Conservation (phyloP, 257 asterid species). For the Forsythia viridissima region DNA sequence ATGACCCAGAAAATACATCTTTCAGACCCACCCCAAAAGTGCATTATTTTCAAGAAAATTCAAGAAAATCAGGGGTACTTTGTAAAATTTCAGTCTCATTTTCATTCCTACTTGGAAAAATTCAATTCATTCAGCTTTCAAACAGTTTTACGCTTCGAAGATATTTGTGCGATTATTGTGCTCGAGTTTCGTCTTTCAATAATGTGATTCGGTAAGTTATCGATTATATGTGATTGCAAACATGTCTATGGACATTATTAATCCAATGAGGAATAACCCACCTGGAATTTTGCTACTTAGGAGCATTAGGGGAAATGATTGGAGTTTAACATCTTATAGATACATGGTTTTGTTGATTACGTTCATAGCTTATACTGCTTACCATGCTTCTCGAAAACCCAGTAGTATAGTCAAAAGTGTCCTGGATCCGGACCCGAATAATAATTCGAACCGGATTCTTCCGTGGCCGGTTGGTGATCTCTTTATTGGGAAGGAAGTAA, state of each 20-base stretch:
- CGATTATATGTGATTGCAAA: not conserved
- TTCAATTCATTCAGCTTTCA: not conserved
- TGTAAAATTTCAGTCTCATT: not conserved
- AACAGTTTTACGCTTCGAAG: not conserved
- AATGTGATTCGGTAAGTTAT: conserved; percentile 8
- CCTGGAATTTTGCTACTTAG: conserved; percentile 66
- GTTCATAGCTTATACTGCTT: conserved; percentile 73
- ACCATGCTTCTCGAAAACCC: conserved; percentile 88
- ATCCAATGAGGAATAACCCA: conserved; percentile 43
- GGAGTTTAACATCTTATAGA: conserved; percentile 60
- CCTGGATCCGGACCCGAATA: conserved; percentile 51
- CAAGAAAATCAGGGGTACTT: not conserved
- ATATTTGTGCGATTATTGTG: not conserved
- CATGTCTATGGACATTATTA: conserved; percentile 25
- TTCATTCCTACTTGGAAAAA: not conserved
- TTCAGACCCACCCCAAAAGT: not conserved
- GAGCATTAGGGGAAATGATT: conserved; percentile 65
- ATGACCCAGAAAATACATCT: not conserved
- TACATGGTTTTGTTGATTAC: conserved; percentile 70
- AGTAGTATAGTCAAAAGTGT: conserved; percentile 88
- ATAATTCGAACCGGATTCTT: conserved; percentile 13
- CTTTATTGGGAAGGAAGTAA: conserved; percentile 39
- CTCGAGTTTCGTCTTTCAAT: conserved; percentile 11
- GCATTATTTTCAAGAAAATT: not conserved
- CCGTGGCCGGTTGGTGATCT: conserved; percentile 72